Percentiles rank a stretch among this genome's conserved stretches.
Evolutionary conservation across 331 rosid genomes (phyloP).

Genomic region (Malus hybrid): DNA sequence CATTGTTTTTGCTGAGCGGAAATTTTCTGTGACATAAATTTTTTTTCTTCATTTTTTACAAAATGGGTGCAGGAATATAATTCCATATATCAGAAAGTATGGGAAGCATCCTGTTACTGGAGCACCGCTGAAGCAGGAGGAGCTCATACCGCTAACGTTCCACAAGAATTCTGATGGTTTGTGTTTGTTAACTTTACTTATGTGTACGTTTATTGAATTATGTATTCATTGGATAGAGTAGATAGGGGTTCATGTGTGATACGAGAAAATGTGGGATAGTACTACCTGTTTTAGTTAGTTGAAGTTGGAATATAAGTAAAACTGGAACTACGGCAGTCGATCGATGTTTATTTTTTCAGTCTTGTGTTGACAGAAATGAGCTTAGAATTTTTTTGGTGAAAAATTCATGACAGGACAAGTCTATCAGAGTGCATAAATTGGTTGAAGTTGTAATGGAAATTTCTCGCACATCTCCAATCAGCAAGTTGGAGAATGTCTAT

Average conservation of each 20-base stretch:
- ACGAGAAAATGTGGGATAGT: background rate
- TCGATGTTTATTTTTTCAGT: background rate
- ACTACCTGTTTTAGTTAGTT: background rate
- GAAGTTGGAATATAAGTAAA: background rate
- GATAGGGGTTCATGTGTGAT: background rate
- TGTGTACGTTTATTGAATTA: background rate
- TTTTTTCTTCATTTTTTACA: background rate
- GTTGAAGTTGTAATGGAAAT: background rate
- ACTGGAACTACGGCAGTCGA: background rate
- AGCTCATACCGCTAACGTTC: slow-evolving; percentile 73
- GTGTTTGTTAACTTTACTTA: background rate
- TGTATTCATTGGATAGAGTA: background rate
- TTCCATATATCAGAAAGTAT: slow-evolving; percentile 67
- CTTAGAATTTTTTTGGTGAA: background rate
- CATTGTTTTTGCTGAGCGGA: background rate
- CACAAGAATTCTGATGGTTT: slow-evolving; percentile 90
- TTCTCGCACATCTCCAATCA: background rate
- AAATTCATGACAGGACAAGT: background rate
- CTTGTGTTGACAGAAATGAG: background rate
- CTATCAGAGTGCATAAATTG: background rate
- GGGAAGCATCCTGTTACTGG: slow-evolving; percentile 93
- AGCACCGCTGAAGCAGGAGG: slow-evolving; percentile 57
- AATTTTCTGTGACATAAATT: background rate
- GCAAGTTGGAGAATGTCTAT: background rate
- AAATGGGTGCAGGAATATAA: slow-evolving; percentile 57